These are phyloP conservation scores for Suhomyces ambrosiae DNA, from an alignment of 1,139 yeast species.

Conservation along the genomic window DNA sequence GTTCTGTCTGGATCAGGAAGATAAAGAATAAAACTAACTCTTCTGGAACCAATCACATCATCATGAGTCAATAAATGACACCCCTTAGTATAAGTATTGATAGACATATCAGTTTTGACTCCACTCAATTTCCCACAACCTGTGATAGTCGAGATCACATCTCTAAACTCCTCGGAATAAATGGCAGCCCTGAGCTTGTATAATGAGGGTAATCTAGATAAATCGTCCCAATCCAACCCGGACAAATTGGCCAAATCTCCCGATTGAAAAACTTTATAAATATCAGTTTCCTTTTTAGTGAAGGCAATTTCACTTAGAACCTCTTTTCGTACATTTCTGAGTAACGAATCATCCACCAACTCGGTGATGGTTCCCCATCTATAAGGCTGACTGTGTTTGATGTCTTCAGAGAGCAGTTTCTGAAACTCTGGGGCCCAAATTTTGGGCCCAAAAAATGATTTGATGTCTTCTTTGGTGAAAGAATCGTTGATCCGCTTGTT, in stretches of 20 bases:
- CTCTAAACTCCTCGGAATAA: slow-evolving; percentile 83
- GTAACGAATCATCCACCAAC: slow-evolving; percentile 71
- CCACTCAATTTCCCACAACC: slow-evolving; percentile 92
- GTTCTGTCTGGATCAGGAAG: slow-evolving; percentile 86
- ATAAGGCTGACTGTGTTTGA: slow-evolving; percentile 69
- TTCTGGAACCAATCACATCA: slow-evolving; percentile 93
- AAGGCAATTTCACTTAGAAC: slow-evolving; percentile 82
- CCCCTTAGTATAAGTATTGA: slow-evolving; percentile 88
- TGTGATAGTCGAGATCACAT: slow-evolving; percentile 76
- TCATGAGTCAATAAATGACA: slow-evolving; percentile 95
- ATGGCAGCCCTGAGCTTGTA: slow-evolving; percentile 81
- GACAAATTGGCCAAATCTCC: slow-evolving; percentile 95
- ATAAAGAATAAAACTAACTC: slow-evolving; percentile 90
- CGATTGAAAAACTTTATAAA: slow-evolving; percentile 90
- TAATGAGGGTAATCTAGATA: slow-evolving; percentile 70
- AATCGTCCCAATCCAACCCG: slow-evolving; percentile 78
- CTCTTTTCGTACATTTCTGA: slow-evolving; percentile 80
- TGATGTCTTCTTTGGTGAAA: slow-evolving; percentile 42
- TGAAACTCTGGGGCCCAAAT: slow-evolving; percentile 54
- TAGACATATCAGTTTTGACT: slow-evolving; percentile 84
- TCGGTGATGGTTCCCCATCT: slow-evolving; percentile 84
- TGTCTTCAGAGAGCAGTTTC: slow-evolving; percentile 37
- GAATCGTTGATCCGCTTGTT: slow-evolving; percentile 27
- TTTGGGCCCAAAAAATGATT: slow-evolving; percentile 53
- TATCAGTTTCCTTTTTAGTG: slow-evolving; percentile 94